Percentiles rank a stretch among this genome's conserved stretches.
phyloP scores from a whole-genome alignment of 768 basidiomycete species.

The Flagelloscypha sp. region DNA sequence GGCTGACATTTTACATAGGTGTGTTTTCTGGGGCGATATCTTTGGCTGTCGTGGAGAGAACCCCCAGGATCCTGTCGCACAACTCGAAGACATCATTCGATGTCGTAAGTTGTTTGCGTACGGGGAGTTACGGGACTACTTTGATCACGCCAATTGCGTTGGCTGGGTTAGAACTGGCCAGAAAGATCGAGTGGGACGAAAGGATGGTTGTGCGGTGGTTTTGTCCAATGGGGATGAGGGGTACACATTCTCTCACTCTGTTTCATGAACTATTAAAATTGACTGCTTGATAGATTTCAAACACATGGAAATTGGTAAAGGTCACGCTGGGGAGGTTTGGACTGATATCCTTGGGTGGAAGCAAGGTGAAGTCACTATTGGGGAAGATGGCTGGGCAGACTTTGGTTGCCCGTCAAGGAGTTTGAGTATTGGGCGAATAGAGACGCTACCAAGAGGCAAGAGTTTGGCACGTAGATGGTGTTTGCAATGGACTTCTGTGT shows the following conservation, averaged over 20 bases:
- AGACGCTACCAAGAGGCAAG: slow-evolving; percentile 14
- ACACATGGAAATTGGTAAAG: slow-evolving; percentile 36
- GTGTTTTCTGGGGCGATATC: slow-evolving; percentile 56
- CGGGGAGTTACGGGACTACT: slow-evolving; percentile 39
- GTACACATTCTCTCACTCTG: neutral
- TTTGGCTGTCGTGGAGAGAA: slow-evolving; percentile 36
- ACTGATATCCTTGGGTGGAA: slow-evolving; percentile 21
- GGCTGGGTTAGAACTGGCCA: slow-evolving; percentile 46
- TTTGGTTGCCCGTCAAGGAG: slow-evolving; percentile 15
- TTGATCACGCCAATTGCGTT: slow-evolving; percentile 38
- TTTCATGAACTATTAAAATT: neutral
- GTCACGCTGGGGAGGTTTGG: slow-evolving; percentile 20
- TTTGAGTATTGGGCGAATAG: slow-evolving; percentile 17
- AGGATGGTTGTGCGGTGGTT: slow-evolving; percentile 39
- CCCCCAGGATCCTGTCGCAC: slow-evolving; percentile 26
- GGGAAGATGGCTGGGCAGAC: slow-evolving; percentile 33
- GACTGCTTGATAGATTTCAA: slow-evolving; percentile 15
- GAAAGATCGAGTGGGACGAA: slow-evolving; percentile 22
- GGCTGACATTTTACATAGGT: slow-evolving; percentile 28
- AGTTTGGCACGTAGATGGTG: slow-evolving; percentile 6
- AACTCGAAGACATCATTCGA: slow-evolving; percentile 14
- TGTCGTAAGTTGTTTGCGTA: slow-evolving; percentile 42
- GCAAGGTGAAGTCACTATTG: slow-evolving; percentile 18
- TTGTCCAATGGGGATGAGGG: slow-evolving; percentile 33
- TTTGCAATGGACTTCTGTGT: too few relatives aligned